Conservation (phyloP, 2,329 filamentous ascomycete genomes). For the Cadophora malorum region DNA sequence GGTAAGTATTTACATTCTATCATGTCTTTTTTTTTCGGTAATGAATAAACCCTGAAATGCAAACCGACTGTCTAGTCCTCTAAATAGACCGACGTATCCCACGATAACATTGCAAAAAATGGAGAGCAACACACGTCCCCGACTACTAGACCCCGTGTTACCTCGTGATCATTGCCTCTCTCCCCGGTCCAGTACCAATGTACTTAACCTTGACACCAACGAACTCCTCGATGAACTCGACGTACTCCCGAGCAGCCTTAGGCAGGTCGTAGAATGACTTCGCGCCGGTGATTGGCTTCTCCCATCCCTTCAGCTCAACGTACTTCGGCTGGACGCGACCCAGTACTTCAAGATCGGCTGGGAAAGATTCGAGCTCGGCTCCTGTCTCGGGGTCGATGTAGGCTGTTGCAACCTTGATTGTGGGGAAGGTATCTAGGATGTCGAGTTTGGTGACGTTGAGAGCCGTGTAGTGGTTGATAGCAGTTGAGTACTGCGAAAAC, state of each 20-base stretch:
- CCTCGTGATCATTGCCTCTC: slow-evolving; percentile 18
- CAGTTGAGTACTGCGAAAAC: slow-evolving; percentile 57
- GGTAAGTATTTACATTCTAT: slow-evolving; percentile 1
- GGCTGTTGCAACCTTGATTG: slow-evolving; percentile 76
- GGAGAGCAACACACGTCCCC: background rate
- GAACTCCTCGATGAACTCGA: slow-evolving; percentile 55
- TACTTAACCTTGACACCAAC: slow-evolving; percentile 67
- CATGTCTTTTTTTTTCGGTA: background rate
- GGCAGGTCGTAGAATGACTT: slow-evolving; percentile 69
- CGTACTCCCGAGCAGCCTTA: slow-evolving; percentile 59
- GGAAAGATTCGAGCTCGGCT: slow-evolving; percentile 65
- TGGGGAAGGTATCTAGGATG: slow-evolving; percentile 76
- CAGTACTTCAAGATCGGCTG: slow-evolving; percentile 64
- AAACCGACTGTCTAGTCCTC: slow-evolving; percentile 1
- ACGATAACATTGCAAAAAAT: background rate
- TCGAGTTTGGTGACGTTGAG: slow-evolving; percentile 69
- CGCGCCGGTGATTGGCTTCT: slow-evolving; percentile 62
- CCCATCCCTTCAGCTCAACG: slow-evolving; percentile 73
- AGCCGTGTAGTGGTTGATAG: slow-evolving; percentile 46
- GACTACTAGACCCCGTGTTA: background rate
- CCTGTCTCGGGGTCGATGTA: slow-evolving; percentile 62
- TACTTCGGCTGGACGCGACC: slow-evolving; percentile 69
- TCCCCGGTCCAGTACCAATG: slow-evolving; percentile 63
- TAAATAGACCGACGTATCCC: background rate
- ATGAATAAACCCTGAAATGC: background rate